Conservation (phyloP, 2,329 filamentous ascomycete genomes). For the Colletotrichum caudatum region DNA sequence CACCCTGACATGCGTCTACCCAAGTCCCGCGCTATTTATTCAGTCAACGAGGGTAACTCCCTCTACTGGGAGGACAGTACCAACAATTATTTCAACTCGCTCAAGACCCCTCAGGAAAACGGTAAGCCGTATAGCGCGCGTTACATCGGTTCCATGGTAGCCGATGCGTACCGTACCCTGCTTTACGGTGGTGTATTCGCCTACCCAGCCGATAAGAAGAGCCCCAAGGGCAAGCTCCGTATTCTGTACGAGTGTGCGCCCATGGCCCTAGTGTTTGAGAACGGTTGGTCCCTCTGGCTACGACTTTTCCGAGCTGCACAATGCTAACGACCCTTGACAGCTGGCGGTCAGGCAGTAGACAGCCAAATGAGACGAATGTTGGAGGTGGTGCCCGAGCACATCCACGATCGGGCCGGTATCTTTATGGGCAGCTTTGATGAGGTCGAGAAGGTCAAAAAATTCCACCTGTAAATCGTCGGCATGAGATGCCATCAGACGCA, state of each 20-base stretch:
- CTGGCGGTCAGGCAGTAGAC: constrained; percentile 92
- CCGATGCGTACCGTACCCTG: constrained; percentile 95
- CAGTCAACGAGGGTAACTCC: constrained; percentile 98
- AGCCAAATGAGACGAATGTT: constrained; percentile 93
- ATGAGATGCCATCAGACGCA: neutral
- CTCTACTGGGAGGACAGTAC: constrained; percentile 94
- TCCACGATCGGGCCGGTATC: constrained; percentile 95
- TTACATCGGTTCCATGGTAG: constrained; percentile 99
- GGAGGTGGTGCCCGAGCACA: constrained; percentile 87
- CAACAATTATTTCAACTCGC: constrained; percentile 86
- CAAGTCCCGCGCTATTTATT: constrained; percentile 87
- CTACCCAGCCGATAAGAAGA: constrained; percentile 98
- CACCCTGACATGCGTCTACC: constrained; percentile 95
- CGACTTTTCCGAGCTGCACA: neutral
- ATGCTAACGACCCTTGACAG: constrained; percentile 57
- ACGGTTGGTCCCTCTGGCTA: constrained; percentile 72
- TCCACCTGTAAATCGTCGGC: constrained; percentile 67
- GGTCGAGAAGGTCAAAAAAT: constrained; percentile 92
- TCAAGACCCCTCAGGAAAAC: constrained; percentile 81
- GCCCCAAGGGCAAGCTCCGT: constrained; percentile 95
- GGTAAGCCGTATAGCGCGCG: constrained; percentile 93
- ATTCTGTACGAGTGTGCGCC: constrained; percentile 99
- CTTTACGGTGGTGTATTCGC: constrained; percentile 98
- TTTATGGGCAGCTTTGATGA: constrained; percentile 96
- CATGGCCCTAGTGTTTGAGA: constrained; percentile 99